Evolutionary conservation across 1,284 basidiomycete genomes (phyloP).

Genomic region (Somion occarium): DNA sequence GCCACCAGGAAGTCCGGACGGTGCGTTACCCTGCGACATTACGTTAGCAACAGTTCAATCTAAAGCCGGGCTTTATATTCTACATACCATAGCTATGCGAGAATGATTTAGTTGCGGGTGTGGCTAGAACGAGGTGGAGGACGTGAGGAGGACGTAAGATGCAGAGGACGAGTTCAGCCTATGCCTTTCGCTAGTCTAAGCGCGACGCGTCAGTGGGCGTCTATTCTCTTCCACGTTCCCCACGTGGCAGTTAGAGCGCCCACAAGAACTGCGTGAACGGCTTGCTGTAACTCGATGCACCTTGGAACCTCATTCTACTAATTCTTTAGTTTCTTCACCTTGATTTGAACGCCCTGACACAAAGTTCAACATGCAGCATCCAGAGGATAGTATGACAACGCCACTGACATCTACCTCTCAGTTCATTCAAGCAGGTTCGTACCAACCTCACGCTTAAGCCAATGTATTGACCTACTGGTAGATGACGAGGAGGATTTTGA

Average conservation of each 20-base stretch:
- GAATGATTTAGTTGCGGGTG: slow-evolving; percentile 2
- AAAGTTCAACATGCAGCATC: slow-evolving; percentile 23
- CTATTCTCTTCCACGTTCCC: slow-evolving; percentile 11
- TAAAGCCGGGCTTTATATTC: too few relatives aligned
- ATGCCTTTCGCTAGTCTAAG: slow-evolving; percentile 13
- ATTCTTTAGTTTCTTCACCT: too few relatives aligned
- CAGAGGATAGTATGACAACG: slow-evolving; percentile 28
- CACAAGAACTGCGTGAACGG: too few relatives aligned
- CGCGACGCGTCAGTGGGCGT: slow-evolving; percentile 58
- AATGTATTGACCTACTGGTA: slow-evolving; percentile 19
- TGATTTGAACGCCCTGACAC: too few relatives aligned
- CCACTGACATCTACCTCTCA: slow-evolving; percentile 63
- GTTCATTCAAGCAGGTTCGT: slow-evolving; percentile 68
- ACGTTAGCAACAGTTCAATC: neutral
- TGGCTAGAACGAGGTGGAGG: neutral
- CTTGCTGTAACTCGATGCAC: too few relatives aligned
- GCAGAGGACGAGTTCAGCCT: slow-evolving; percentile 23
- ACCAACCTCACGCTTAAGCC: neutral
- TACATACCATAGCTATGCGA: slow-evolving; percentile 5
- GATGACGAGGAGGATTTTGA: slow-evolving; percentile 78
- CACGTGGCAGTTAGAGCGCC: slow-evolving; percentile 12
- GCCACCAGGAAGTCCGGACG: slow-evolving; percentile 61
- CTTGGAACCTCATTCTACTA: too few relatives aligned
- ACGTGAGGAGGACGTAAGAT: slow-evolving; percentile 18
- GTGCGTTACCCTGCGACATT: slow-evolving; percentile 65